Conservation (phyloP, 352 stramenopile genomes). For the Globisporangium echinulatum region DNA sequence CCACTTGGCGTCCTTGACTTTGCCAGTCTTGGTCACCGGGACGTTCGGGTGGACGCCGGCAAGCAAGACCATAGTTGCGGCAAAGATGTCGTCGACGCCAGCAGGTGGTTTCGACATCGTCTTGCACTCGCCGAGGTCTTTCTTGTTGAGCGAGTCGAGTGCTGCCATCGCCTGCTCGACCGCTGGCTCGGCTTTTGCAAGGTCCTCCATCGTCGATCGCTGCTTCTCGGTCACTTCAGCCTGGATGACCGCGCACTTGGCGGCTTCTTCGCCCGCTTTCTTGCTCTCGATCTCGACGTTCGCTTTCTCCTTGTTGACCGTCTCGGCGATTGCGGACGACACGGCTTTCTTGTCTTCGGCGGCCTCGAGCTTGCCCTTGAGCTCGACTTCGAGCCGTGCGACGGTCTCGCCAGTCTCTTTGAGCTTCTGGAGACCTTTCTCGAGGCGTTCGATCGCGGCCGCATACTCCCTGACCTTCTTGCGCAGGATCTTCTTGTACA, state of each 20-base stretch:
- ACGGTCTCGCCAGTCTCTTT: conserved; percentile 92
- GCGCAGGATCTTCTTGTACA: conserved; percentile 92
- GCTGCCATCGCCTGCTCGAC: conserved; percentile 95
- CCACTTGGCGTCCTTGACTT: conserved; percentile 95
- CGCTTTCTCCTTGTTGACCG: conserved; percentile 93
- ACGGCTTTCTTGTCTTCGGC: conserved; percentile 95
- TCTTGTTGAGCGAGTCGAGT: conserved; percentile 95
- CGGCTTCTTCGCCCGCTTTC: conserved; percentile 89
- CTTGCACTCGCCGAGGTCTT: conserved; percentile 95
- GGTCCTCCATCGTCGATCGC: conserved; percentile 79
- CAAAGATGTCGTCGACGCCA: conserved; percentile 94
- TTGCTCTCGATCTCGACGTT: conserved; percentile 94
- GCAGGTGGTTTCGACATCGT: conserved; percentile 93
- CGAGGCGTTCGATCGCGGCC: conserved; percentile 85
- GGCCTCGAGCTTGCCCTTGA: conserved; percentile 94
- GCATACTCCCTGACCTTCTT: conserved; percentile 90
- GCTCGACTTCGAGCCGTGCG: conserved; percentile 88
- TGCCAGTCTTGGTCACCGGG: conserved; percentile 90
- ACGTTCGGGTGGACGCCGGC: conserved; percentile 93
- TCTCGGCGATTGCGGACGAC: conserved; percentile 92
- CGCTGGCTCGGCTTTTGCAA: conserved; percentile 93
- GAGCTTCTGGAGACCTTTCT: conserved; percentile 91
- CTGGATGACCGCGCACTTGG: conserved; percentile 92
- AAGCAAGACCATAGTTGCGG: conserved; percentile 90
- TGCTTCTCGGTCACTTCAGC: conserved; percentile 92